A percentile compares a stretch with the other conserved stretches of the same genome.
Evolutionary conservation across 129 eudicot species (phyloP).

Genomic region (Ambrosia trifida): DNA sequence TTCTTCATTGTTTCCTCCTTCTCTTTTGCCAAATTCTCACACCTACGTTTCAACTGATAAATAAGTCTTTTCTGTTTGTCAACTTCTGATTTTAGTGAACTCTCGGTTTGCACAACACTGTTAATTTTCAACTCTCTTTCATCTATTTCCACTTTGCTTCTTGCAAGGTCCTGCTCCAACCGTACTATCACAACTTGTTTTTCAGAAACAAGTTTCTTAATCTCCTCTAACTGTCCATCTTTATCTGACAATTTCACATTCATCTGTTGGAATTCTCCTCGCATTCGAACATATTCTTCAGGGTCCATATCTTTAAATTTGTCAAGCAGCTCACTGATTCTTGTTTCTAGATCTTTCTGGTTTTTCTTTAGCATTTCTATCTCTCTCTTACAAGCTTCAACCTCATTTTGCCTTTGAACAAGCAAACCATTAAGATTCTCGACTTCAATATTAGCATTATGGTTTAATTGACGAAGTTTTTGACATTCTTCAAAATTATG

Average conservation of each 20-base stretch:
- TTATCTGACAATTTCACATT: slow-evolving; percentile 63
- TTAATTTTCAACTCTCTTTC: slow-evolving; percentile 59
- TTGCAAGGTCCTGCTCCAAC: slow-evolving; percentile 72
- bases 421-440: slow-evolving; percentile 55
- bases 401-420: slow-evolving; percentile 48
- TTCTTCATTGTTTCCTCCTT: slow-evolving; percentile 66
- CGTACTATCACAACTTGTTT: slow-evolving; percentile 47
- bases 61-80: slow-evolving; percentile 45
- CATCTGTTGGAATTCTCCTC: slow-evolving; percentile 54
- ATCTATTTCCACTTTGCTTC: slow-evolving; percentile 53
- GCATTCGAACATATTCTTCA: slow-evolving; percentile 68
- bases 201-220: slow-evolving; percentile 49
- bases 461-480: slow-evolving; percentile 67
- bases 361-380: slow-evolving; percentile 47
- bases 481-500: slow-evolving; percentile 91
- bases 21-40: slow-evolving; percentile 56
- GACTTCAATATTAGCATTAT: slow-evolving; percentile 41
- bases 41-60: slow-evolving; percentile 40
- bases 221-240: slow-evolving; percentile 66
- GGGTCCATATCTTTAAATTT: slow-evolving; percentile 59
- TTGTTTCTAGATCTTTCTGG: slow-evolving; percentile 43
- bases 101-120: slow-evolving; percentile 50
- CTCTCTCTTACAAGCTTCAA: slow-evolving; percentile 57
- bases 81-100: slow-evolving; percentile 52
- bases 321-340: slow-evolving; percentile 58